phyloP scores from a whole-genome alignment of 1,284 basidiomycete genomes.

The Austropuccinia psidii region DNA sequence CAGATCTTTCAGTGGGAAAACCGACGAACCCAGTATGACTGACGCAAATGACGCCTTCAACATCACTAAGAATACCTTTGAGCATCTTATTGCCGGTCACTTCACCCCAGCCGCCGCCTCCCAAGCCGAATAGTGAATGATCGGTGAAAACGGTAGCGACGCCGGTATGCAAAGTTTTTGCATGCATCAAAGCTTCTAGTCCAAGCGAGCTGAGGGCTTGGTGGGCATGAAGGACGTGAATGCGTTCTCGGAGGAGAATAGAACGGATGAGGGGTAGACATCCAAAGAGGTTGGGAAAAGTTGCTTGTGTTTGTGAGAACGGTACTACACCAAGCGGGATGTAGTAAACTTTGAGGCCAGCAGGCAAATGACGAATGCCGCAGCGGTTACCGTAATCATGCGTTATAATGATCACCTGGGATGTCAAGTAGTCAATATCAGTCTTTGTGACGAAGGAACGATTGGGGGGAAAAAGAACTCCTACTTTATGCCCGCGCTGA shows the following conservation, averaged over 20 bases:
- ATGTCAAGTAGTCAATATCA: not conserved
- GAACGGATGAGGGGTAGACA: conserved; percentile 82
- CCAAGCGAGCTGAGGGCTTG: conserved; percentile 81
- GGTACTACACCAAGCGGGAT: conserved; percentile 74
- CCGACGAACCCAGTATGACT: conserved; percentile 86
- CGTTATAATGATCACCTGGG: conserved; percentile 83
- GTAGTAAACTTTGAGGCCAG: conserved; percentile 82
- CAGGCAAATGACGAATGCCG: conserved; percentile 80
- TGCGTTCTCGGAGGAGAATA: conserved; percentile 76
- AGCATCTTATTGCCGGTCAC: conserved; percentile 86
- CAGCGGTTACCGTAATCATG: conserved; percentile 81
- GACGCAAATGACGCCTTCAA: conserved; percentile 90
- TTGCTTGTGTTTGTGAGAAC: conserved; percentile 58
- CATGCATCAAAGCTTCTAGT: conserved; percentile 84
- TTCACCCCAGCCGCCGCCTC: conserved; percentile 80
- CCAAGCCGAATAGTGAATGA: conserved; percentile 91
- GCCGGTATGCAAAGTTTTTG: conserved; percentile 47
- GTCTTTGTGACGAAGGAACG: not conserved
- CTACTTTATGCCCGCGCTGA: conserved; percentile 73
- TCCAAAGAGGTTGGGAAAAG: conserved; percentile 86
- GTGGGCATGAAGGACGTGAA: conserved; percentile 84
- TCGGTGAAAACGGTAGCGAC: conserved; percentile 90
- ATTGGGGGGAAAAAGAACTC: conserved; percentile 38
- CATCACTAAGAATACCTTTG: conserved; percentile 73
- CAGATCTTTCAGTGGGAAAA: not conserved